phyloP scores from a whole-genome alignment of 352 stramenopile genomes.

The Globisporangium okanoganense region DNA sequence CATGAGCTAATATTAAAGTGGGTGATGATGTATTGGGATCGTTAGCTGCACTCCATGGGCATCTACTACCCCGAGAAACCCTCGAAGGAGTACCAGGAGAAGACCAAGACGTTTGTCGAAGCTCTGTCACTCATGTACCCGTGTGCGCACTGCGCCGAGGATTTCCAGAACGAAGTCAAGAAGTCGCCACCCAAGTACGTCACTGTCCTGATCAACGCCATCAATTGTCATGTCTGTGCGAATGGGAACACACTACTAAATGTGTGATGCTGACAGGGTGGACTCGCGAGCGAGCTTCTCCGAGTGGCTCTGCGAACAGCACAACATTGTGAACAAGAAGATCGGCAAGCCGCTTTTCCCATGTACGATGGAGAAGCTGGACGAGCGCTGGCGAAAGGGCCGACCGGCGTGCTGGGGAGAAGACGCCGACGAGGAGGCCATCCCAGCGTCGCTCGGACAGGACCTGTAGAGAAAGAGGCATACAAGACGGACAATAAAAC shows the following conservation, averaged over 20 bases:
- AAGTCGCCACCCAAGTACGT: constrained; percentile 88
- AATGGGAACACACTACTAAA: neutral
- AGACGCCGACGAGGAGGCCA: constrained; percentile 31
- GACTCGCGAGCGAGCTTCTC: constrained; percentile 92
- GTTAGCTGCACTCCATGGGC: constrained; percentile 91
- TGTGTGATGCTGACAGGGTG: constrained; percentile 36
- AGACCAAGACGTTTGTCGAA: constrained; percentile 89
- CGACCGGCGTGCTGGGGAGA: constrained; percentile 81
- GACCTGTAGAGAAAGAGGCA: constrained; percentile 6
- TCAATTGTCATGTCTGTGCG: too few species aligned
- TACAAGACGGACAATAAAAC: neutral
- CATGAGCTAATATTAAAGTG: neutral
- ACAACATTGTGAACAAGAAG: constrained; percentile 98
- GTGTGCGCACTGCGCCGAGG: constrained; percentile 91
- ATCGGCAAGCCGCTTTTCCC: constrained; percentile 93
- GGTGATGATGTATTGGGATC: constrained; percentile 3
- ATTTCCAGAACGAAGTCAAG: constrained; percentile 94
- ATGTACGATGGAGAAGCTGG: constrained; percentile 91
- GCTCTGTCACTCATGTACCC: constrained; percentile 92
- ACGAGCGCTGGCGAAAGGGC: constrained; percentile 94
- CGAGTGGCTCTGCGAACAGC: constrained; percentile 96
- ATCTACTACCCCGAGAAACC: constrained; percentile 97
- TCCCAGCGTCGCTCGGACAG: constrained; percentile 23
- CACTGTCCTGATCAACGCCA: too few species aligned
- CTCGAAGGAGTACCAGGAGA: constrained; percentile 84